Base-by-base conservation (phyloP, 1,284 basidiomycete genomes). In the Erythrobasidium hasegawianum region DNA sequence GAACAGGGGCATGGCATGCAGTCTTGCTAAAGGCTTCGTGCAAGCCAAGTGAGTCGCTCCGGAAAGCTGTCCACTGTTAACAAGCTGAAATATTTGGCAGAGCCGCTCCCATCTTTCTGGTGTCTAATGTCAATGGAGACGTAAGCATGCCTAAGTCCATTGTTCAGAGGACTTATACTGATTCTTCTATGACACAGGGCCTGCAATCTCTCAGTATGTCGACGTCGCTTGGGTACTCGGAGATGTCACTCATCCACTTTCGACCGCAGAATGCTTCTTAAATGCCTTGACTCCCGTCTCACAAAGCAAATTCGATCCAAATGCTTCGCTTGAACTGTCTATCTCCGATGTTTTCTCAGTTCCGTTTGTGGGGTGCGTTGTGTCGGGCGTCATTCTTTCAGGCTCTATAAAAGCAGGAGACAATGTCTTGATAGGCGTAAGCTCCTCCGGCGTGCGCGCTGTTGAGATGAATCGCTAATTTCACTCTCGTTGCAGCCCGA, bases 51-150 rank as follows among this genome's bases (percentile, higher is more conserved):
- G 22, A 33, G 61, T 11, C 1, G 18, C n/a, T 24, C 64, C 16
- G 38, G 8, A 45, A 16, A 24, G 39, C 11, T 26, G 39, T 54
- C 26, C 11, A 26, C 29, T 20, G 54, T 26, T 2, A 61, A 90
- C 90, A 75, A 24, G 26, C 58, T 67, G 26, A 56, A 3, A 10
- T 45, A 43, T 7, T 16, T 53, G 49, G 22, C 45, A 64, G 67
- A 38, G 77, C 96, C 74, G 95, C 92, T 74, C 94, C 94, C 0
- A 87, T 96, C 69, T 97, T 97, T 79, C 86, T 88, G 76, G 81
- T 96, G 29, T 96, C 92, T 10, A 98, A 97, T 75, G 93, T 97
- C 9, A 95, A 92, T 0, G 96, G 96, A 18, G 84, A 88, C 71
- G 91, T 82, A 83, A 71, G 87, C 88, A 70, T 64, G 82, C 75